Percentiles rank a stretch among this genome's conserved stretches.
Conservation (phyloP, 495 filamentous ascomycete species). For the Tuber aestivum region DNA sequence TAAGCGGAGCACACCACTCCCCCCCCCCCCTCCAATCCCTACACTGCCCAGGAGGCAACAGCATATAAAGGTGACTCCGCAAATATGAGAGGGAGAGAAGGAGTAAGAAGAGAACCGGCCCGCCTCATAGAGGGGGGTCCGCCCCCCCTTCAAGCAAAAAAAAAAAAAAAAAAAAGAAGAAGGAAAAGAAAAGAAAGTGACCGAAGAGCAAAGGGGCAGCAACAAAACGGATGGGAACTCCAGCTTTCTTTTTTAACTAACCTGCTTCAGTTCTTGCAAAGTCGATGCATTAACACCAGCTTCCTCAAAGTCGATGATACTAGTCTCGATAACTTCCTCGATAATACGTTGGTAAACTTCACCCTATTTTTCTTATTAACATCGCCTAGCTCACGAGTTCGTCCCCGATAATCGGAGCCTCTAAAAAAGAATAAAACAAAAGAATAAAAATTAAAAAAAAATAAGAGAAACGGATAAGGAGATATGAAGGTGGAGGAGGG, state of each 20-base stretch:
- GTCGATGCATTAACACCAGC: slow-evolving; percentile 81
- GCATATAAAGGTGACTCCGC: slow-evolving; percentile 43
- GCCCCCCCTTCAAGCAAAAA: not conserved
- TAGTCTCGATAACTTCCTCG: slow-evolving; percentile 78
- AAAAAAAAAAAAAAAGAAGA: not conserved
- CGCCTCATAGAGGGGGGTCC: slow-evolving; percentile 14
- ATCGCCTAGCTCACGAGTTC: slow-evolving; percentile 25
- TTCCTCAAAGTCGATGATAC: slow-evolving; percentile 93
- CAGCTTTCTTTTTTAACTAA: slow-evolving; percentile 49
- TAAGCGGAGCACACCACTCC: slow-evolving; percentile 40
- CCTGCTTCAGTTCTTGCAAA: slow-evolving; percentile 74
- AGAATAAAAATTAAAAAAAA: slow-evolving; percentile 31
- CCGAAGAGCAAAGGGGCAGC: slow-evolving; percentile 32
- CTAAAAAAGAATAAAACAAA: slow-evolving; percentile 27
- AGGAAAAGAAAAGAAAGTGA: slow-evolving; percentile 23
- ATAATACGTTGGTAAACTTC: slow-evolving; percentile 83
- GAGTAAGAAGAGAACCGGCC: slow-evolving; percentile 39
- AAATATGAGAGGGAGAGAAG: slow-evolving; percentile 30
- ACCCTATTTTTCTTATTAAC: slow-evolving; percentile 52
- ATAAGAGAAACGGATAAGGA: slow-evolving; percentile 14
- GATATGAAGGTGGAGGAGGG: not conserved
- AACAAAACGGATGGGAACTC: slow-evolving; percentile 37
- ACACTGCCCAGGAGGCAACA: slow-evolving; percentile 17
- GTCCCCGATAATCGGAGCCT: slow-evolving; percentile 43
- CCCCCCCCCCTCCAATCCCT: slow-evolving; percentile 13